These are phyloP conservation scores for Omphalea diandra DNA, from an alignment of 441 rosid species.

Conservation along the genomic window DNA sequence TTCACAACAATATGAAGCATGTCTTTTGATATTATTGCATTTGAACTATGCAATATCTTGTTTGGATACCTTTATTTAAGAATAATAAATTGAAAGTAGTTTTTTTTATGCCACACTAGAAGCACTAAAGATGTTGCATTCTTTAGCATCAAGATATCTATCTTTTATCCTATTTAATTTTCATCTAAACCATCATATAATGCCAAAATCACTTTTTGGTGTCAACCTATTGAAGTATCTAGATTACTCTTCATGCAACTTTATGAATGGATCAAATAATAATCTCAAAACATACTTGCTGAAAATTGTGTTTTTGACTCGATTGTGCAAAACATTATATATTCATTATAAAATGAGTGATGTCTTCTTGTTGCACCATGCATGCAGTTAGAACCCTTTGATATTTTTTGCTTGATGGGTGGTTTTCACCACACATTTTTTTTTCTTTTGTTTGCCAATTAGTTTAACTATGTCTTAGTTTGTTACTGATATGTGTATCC, in stretches of 20 bases:
- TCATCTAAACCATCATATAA: background rate
- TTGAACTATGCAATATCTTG: constrained; percentile 63
- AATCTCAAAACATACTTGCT: background rate
- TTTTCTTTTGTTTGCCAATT: background rate
- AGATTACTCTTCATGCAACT: no score
- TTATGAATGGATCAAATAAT: background rate
- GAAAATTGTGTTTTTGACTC: no score
- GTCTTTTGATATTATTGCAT: constrained; percentile 14
- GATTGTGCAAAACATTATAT: no score
- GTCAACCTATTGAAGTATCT: background rate
- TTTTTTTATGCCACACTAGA: constrained; percentile 79
- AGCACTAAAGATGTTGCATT: constrained; percentile 85
- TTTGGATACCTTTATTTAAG: constrained; percentile 85
- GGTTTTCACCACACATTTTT: background rate
- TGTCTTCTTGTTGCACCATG: background rate
- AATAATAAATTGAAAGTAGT: constrained; percentile 67
- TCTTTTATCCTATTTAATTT: background rate
- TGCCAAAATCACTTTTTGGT: background rate
- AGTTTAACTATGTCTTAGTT: background rate
- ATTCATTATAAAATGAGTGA: background rate
- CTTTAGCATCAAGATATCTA: constrained; percentile 76
- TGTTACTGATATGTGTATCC: background rate
- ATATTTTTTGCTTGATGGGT: background rate
- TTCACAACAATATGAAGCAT: no score
- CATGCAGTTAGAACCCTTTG: background rate